Percentiles rank a stretch among this genome's conserved stretches.
These are phyloP conservation scores for Craspedostauros australis DNA, from an alignment of 108 stramenopile genomes.

Conservation along the genomic window DNA sequence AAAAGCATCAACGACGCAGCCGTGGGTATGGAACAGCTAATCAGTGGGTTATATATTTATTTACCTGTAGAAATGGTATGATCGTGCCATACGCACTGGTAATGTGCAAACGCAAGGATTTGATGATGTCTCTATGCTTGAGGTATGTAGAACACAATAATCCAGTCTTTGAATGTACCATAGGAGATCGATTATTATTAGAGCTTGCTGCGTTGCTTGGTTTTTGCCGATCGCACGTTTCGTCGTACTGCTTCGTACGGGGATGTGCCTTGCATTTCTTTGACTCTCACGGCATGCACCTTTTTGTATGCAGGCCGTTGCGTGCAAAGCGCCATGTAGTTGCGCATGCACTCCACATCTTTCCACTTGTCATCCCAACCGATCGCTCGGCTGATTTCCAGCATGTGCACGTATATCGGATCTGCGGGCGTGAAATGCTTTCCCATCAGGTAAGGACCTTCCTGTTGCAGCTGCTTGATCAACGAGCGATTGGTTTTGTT, in stretches of 20 bases:
- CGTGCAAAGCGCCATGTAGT: slow-evolving; percentile 37
- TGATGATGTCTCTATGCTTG: too few relatives aligned
- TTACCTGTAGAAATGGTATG: too few relatives aligned
- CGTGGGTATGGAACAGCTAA: too few relatives aligned
- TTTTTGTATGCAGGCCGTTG: slow-evolving; percentile 32
- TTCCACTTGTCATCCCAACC: slow-evolving; percentile 51
- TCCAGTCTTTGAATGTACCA: too few relatives aligned
- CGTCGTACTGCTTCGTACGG: not conserved
- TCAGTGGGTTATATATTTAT: too few relatives aligned
- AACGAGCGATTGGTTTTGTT: slow-evolving; percentile 22
- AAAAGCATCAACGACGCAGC: too few relatives aligned
- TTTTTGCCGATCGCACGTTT: not conserved
- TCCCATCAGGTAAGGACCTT: slow-evolving; percentile 41
- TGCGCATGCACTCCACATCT: slow-evolving; percentile 1
- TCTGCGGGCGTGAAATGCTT: slow-evolving; percentile 62
- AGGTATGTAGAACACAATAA: too few relatives aligned
- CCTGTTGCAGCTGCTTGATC: slow-evolving; percentile 27
- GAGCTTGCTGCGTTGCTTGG: too few relatives aligned
- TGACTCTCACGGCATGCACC: slow-evolving; percentile 17
- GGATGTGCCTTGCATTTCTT: not conserved
- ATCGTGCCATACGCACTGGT: too few relatives aligned
- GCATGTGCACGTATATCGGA: slow-evolving; percentile 64
- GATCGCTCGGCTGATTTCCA: slow-evolving; percentile 62
- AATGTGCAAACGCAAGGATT: too few relatives aligned
- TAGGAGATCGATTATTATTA: too few relatives aligned